Base-by-base conservation (phyloP, 2,329 filamentous ascomycete genomes). In the Aspergillus flavus region DNA sequence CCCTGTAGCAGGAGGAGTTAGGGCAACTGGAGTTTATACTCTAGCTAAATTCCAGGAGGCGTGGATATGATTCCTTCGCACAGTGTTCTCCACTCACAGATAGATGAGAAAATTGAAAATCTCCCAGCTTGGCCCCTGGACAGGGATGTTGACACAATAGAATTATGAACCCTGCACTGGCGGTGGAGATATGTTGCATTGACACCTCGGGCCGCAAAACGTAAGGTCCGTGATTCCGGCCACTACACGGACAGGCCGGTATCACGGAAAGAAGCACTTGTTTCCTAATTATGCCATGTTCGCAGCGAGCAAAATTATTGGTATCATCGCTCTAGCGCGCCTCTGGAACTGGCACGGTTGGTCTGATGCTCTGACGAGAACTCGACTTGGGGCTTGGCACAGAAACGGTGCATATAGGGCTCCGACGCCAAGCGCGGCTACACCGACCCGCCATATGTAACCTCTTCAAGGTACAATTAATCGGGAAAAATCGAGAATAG, bases 221-320 rank as follows among this genome's bases (percentile, higher is more conserved):
- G 16, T 4, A 41, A 41, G 39, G 16, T 41, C 39, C 16, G 36
- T 36, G 14, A 19, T n/a, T 10, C 39, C 3, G 39, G 3, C 16
- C 6, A n/a, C 5, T n/a, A 6, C 19, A 1, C 6, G 0, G 1
- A 19, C 6, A 0, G 39, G 19, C 16, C 16, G 16, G 4, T 9
- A 19, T 41, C 6, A n/a, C 2, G 9, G 39, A 41, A n/a, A 10
- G 0, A 3, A 41, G 6, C 1, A 9, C 39, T 9, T 7, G 2
- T 2, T 41, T 41, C 16, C 1, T 3, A 0, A 41, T 41, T 19
- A 41, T 2, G 7, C 5, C 39, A 41, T 41, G 16, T 41, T 6
- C 3, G 4, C 2, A 3, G 16, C 6, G 19, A n/a, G 16, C 6
- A 14, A 19, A 3, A 10, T 14, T 10, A 9, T 14, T 3, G 7